Base-by-base conservation (phyloP, 257 asterid species). In the Capsicum chinense region DNA sequence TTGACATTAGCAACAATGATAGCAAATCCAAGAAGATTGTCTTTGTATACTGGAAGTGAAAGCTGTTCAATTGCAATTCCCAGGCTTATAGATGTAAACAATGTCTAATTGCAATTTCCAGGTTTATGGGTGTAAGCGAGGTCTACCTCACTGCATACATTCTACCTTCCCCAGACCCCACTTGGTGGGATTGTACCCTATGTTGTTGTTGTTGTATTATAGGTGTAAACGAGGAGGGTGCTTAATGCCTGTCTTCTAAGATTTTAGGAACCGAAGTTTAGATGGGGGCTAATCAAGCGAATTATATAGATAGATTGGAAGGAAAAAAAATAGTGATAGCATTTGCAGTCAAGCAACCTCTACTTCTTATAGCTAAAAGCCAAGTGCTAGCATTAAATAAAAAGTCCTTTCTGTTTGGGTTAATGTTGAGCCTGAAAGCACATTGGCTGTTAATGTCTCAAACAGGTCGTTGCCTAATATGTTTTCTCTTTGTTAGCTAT, bases 341-440 rank as follows among this genome's bases (percentile, higher is more conserved):
- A 21, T 74, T 50, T 74, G 62, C 81, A 21, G 81, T 21, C 13
- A 26, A 26, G 60, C 47, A 21, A 56, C 62, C 44, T 74, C 2
- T 74, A 48, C 80, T 74, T n/a, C 37, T 10, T 74, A 17, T 19
- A 48, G 21, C 62, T 21, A 74, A 50, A 74, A 21, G 60, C 13
- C 0, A 74, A 19, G 44, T 21, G 44, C 21, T 47, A 21, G 39
- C 33, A 48, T 47, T 48, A 73, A 19, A 47, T 73, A n/a, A 21
- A 21, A 63, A 81, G 73, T 66, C 56, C 63, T 56, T 12, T 42
- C 62, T 17, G 26, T 69, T 83, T 69, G 85, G 69, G 71, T 58
- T 62, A 10, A 56, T 69, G 58, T 48, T 48, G 62, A 69, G 81
- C 26, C 0, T 1, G 69, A 56, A 83, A 56, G 69, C 56, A 54